Percentiles rank a stretch among this genome's conserved stretches.
phyloP scores from a whole-genome alignment of 2,329 filamentous ascomycete genomes.

The Magnaporthiopsis poae region DNA sequence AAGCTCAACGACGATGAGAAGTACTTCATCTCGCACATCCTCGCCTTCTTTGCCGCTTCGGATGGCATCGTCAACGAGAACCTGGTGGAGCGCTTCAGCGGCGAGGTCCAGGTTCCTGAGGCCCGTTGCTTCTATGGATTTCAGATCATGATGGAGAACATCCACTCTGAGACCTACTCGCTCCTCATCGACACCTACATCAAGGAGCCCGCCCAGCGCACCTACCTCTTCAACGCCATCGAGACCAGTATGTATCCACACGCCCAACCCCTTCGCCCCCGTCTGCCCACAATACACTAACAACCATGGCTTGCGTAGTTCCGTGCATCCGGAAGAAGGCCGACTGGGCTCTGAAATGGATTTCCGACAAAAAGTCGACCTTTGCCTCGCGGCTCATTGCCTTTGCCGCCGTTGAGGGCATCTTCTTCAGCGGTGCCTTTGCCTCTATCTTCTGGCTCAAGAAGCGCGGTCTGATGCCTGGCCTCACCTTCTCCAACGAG shows the following conservation, averaged over 20 bases:
- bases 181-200: slow-evolving; percentile 98
- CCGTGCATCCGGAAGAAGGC: slow-evolving; percentile 98
- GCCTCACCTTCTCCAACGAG: slow-evolving; percentile 97
- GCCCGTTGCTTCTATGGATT: slow-evolving; percentile 99
- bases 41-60: slow-evolving; percentile 97
- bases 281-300: slow-evolving; percentile 49
- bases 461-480: slow-evolving; percentile 98
- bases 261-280: slow-evolving; percentile 15
- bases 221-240: slow-evolving; percentile 94
- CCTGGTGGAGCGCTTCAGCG: slow-evolving; percentile 92
- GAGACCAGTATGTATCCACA: slow-evolving; percentile 66
- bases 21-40: slow-evolving; percentile 96
- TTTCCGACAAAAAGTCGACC: slow-evolving; percentile 82
- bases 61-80: slow-evolving; percentile 99
- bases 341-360: slow-evolving; percentile 94
- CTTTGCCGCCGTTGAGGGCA: slow-evolving; percentile 95
- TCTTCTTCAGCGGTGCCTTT: slow-evolving; percentile 98
- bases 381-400: slow-evolving; percentile 93
- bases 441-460: slow-evolving; percentile 99
- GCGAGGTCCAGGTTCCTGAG: slow-evolving; percentile 92
- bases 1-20: slow-evolving; percentile 91
- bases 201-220: slow-evolving; percentile 89
- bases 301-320: slow-evolving; percentile 40
- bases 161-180: slow-evolving; percentile 98
- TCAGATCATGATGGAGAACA: slow-evolving; percentile 99